phyloP scores from a whole-genome alignment of 2,329 filamentous ascomycete species.

The Septoria linicola region DNA sequence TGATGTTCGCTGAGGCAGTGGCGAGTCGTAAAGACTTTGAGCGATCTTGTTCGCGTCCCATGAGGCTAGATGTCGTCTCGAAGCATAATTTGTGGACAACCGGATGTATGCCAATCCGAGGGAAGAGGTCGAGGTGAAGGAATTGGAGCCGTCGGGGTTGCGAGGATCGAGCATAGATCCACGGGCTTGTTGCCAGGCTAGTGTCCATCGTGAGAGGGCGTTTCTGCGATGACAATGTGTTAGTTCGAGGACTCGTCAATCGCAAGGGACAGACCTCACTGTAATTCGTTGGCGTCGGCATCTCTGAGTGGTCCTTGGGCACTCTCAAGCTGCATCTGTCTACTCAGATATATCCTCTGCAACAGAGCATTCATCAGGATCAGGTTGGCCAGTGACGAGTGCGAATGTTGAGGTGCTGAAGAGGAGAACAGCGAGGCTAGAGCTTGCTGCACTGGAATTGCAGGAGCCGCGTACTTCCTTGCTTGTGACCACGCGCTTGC shows the following conservation, averaged over 20 bases:
- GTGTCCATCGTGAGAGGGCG: conserved; percentile 1
- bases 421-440: conserved; percentile 2
- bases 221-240: background rate
- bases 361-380: conserved; percentile 11
- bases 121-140: conserved; percentile 6
- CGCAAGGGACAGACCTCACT: background rate
- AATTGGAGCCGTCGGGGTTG: conserved; percentile 7
- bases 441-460: conserved; percentile 1
- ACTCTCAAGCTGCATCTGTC: conserved; percentile 12
- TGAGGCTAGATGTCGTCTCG: conserved; percentile 1
- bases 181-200: conserved; percentile 6
- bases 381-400: conserved; percentile 9
- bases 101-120: conserved; percentile 6
- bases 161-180: conserved; percentile 9
- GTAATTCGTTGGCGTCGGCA: conserved; percentile 9
- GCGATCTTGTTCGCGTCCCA: background rate
- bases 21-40: background rate
- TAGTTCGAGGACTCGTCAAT: too few species aligned
- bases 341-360: conserved; percentile 3
- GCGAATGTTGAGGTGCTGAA: background rate
- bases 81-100: conserved; percentile 1
- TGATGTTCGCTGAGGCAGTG: background rate
- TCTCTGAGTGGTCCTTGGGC: background rate
- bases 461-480: background rate
- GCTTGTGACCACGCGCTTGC: background rate